Conservation (phyloP, 768 basidiomycete genomes). For the Podaxis sp. region DNA sequence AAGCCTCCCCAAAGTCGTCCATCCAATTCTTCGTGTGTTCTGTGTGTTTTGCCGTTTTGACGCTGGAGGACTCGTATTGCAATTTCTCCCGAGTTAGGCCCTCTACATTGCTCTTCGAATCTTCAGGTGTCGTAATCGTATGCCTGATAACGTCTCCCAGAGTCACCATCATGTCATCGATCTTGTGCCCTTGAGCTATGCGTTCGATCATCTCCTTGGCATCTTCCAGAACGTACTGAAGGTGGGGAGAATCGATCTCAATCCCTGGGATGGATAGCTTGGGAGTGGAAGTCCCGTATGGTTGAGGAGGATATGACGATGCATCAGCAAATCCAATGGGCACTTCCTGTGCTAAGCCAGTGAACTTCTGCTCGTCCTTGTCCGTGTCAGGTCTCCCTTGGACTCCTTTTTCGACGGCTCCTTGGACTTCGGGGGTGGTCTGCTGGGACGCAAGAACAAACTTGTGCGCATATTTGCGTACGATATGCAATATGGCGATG, state of each 20-base stretch:
- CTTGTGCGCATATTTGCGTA: conserved; percentile 28
- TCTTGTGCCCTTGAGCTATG: conserved; percentile 25
- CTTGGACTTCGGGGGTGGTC: conserved; percentile 10
- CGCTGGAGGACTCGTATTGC: neutral
- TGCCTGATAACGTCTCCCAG: conserved; percentile 18
- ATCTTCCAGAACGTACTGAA: conserved; percentile 21
- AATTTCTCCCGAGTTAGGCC: neutral
- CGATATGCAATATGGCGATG: conserved; percentile 24
- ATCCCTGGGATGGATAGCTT: conserved; percentile 5
- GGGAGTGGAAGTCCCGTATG: conserved; percentile 6
- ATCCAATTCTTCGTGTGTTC: neutral
- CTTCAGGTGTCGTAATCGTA: conserved; percentile 16
- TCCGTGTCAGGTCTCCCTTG: conserved; percentile 5
- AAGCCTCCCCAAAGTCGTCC: neutral
- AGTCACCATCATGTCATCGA: conserved; percentile 24
- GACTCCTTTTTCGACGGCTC: conserved; percentile 10
- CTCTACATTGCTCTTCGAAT: neutral
- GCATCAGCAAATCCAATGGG: conserved; percentile 1
- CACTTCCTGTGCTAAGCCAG: neutral
- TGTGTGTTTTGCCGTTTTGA: neutral
- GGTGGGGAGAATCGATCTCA: conserved; percentile 11
- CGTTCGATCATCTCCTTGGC: conserved; percentile 31
- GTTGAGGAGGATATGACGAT: conserved; percentile 18
- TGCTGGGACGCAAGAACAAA: conserved; percentile 15
- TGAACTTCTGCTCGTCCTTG: neutral